phyloP scores from a whole-genome alignment of 2,329 filamentous ascomycete species.

The Gaeumannomyces tritici region DNA sequence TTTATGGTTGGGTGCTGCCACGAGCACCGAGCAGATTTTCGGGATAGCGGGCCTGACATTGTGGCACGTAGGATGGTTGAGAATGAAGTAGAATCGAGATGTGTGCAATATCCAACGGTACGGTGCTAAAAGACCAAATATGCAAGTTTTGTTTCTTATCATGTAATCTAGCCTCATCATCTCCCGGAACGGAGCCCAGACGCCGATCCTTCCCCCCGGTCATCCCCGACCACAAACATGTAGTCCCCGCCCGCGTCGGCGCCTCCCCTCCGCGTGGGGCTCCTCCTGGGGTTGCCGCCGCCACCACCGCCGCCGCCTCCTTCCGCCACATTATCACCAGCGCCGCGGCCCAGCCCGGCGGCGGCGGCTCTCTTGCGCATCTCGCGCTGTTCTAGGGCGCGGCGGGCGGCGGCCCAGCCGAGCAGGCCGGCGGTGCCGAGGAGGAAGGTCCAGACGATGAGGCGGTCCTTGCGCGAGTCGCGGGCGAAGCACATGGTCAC shows the following conservation, averaged over 20 bases:
- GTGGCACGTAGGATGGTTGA: neutral
- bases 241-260: neutral
- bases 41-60: too few relatives aligned
- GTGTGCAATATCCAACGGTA: neutral
- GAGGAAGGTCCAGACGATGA: conserved; percentile 58
- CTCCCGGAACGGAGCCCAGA: neutral
- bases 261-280: neutral
- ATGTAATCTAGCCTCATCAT: neutral
- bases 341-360: conserved; percentile 6
- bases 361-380: conserved; percentile 10
- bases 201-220: neutral
- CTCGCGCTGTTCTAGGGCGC: conserved; percentile 31
- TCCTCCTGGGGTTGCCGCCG: neutral
- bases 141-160: neutral
- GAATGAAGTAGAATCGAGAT: neutral
- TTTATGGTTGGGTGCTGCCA: too few relatives aligned
- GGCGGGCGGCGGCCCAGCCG: conserved; percentile 48
- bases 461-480: conserved; percentile 56
- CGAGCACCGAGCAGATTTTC: neutral
- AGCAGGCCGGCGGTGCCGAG: conserved; percentile 47
- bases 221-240: neutral
- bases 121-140: neutral
- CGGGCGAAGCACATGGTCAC: conserved; percentile 56
- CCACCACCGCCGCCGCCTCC: neutral
- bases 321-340: conserved; percentile 2